phyloP scores from a whole-genome alignment of 495 filamentous ascomycete genomes.

The Neurospora sp. region DNA sequence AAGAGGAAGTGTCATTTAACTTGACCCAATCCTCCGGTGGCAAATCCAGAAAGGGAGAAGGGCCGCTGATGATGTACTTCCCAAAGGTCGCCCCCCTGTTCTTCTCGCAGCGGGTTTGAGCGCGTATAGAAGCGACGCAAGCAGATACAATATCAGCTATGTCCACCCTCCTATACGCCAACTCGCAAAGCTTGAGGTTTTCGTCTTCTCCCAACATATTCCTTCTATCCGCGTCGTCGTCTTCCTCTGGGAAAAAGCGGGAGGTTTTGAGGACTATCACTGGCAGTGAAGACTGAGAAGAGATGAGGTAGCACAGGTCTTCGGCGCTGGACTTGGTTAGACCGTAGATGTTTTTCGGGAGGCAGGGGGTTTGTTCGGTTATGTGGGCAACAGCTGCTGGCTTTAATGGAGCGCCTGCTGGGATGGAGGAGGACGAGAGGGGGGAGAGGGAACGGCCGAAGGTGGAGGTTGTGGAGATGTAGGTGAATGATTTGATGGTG shows the following conservation, averaged over 20 bases:
- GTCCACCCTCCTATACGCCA: conserved; percentile 21
- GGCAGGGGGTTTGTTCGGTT: conserved; percentile 10
- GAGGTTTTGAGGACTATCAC: conserved; percentile 16
- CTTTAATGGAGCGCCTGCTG: conserved; percentile 1
- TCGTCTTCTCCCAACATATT: conserved; percentile 9
- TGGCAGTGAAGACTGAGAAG: conserved; percentile 3
- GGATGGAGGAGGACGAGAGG: background rate
- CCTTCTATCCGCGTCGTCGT: conserved; percentile 14
- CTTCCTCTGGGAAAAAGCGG: conserved; percentile 23
- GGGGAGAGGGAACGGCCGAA: conserved; percentile 18
- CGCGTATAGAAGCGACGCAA: no score
- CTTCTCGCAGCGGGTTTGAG: no score
- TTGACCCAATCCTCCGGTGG: background rate
- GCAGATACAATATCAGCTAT: conserved; percentile 17
- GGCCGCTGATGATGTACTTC: conserved; percentile 17
- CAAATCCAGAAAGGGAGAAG: conserved; percentile 8
- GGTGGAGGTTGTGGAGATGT: conserved; percentile 21
- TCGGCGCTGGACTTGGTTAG: conserved; percentile 20
- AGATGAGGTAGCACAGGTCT: conserved; percentile 15
- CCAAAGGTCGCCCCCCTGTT: no score
- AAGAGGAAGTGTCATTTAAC: background rate
- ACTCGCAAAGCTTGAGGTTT: conserved; percentile 23
- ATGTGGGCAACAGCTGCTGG: conserved; percentile 15
- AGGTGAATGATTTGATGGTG: conserved; percentile 15
- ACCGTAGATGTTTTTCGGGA: conserved; percentile 25